Conservation (phyloP, 2,329 filamentous ascomycete species). For the Colletotrichum lupini region DNA sequence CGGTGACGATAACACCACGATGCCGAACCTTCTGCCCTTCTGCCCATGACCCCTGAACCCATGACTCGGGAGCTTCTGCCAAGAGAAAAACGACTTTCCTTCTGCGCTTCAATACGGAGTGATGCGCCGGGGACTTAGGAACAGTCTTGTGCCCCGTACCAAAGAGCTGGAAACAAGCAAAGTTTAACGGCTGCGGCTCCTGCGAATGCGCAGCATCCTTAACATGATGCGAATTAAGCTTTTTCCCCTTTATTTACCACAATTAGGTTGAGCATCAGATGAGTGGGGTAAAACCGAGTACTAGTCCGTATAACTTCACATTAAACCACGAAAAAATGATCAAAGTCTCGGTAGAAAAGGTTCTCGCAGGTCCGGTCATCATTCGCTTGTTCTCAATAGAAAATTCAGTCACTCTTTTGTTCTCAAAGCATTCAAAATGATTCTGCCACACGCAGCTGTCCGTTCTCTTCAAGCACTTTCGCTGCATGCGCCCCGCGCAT, state of each 20-base stretch:
- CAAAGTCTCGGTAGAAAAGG: background rate
- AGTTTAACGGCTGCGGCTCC: background rate
- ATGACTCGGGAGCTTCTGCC: background rate
- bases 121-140: background rate
- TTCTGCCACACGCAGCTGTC: conserved; percentile 15
- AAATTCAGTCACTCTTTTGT: conserved; percentile 6
- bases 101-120: background rate
- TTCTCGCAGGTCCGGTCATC: background rate
- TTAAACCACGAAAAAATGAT: background rate
- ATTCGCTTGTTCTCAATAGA: background rate
- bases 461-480: conserved; percentile 16
- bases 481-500: background rate
- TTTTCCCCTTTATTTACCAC: background rate
- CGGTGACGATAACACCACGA: background rate
- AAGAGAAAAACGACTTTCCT: background rate
- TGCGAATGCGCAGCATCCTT: background rate
- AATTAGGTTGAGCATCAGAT: background rate
- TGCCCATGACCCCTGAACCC: background rate
- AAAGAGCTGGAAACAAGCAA: background rate
- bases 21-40: background rate
- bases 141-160: background rate
- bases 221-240: background rate
- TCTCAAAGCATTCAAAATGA: background rate
- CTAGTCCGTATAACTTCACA: background rate
- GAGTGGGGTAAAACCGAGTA: background rate